A percentile compares a stretch with the other conserved stretches of the same genome.
Evolutionary conservation across 169 alveolate genomes (phyloP).

Genomic region (Plasmodium falciparum): DNA sequence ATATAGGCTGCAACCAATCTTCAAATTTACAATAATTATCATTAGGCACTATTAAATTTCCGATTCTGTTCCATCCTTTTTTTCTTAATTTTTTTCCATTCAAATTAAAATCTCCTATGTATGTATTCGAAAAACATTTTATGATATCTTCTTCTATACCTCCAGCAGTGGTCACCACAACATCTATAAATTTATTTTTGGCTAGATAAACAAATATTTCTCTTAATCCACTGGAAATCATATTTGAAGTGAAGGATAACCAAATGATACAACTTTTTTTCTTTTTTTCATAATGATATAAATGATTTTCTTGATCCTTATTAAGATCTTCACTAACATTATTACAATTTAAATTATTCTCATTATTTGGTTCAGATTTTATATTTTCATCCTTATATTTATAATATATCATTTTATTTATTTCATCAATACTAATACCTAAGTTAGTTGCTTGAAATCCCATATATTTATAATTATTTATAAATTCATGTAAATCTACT

Average conservation of each 20-base stretch:
- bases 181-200: conserved; percentile 95
- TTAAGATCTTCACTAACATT: background rate
- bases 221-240: conserved; percentile 97
- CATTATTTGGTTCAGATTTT: conserved; percentile 27
- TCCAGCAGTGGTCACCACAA: conserved; percentile 98
- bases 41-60: conserved; percentile 98
- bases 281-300: conserved; percentile 79
- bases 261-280: conserved; percentile 95
- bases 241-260: conserved; percentile 97
- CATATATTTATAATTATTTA: conserved; percentile 79
- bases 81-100: conserved; percentile 94
- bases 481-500: conserved; percentile 76
- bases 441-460: conserved; percentile 88
- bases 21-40: conserved; percentile 97
- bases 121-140: conserved; percentile 95
- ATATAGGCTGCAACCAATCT: conserved; percentile 97
- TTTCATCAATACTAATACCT: conserved; percentile 86
- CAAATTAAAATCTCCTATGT: conserved; percentile 91
- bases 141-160: conserved; percentile 99
- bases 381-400: conserved; percentile 70
- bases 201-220: conserved; percentile 95
- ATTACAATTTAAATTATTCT: background rate
- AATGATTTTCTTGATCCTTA: conserved; percentile 78
- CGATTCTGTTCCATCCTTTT: conserved; percentile 98
- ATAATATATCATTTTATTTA: conserved; percentile 84